Evolutionary conservation across 2,329 filamentous ascomycete genomes (phyloP).

Genomic region (Fusarium sp.): DNA sequence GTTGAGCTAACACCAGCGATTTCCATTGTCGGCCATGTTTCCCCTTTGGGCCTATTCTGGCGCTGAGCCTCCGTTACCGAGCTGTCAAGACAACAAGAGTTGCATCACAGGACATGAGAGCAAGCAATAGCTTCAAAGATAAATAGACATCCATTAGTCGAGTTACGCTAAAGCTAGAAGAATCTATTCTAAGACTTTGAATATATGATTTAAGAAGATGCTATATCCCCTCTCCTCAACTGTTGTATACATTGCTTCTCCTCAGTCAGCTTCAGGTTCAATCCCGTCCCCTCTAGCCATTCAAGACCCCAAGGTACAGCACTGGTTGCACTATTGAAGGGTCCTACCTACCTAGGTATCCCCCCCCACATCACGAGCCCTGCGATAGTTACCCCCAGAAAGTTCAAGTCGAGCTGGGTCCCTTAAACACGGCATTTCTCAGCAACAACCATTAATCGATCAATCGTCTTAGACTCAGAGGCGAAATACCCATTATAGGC

Average conservation of each 20-base stretch:
- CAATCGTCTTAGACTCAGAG: not conserved
- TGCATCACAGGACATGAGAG: conserved; percentile 6
- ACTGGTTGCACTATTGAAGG: conserved; percentile 16
- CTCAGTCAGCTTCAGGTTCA: not conserved
- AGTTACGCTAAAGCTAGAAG: not conserved
- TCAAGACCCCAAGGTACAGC: not conserved
- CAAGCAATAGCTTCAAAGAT: not conserved
- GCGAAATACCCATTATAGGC: not conserved
- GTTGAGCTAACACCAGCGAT: conserved; percentile 20
- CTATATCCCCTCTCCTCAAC: conserved; percentile 6
- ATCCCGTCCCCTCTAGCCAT: not conserved
- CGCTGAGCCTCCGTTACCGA: conserved; percentile 34
- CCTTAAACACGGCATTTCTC: conserved; percentile 19
- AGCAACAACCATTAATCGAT: conserved; percentile 6
- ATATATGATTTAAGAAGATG: conserved; percentile 22
- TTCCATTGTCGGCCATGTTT: conserved; percentile 28
- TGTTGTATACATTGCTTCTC: not conserved
- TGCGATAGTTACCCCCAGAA: conserved; percentile 1
- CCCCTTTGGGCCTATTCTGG: conserved; percentile 24
- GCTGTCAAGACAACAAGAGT: conserved; percentile 22
- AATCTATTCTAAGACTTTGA: not conserved
- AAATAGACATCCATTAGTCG: not conserved
- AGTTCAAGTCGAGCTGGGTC: not conserved
- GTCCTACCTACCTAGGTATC: not conserved
- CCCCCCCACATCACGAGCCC: not conserved